Evolutionary conservation across 257 asterid genomes (phyloP).

Genomic region (Scutellaria galericulata): DNA sequence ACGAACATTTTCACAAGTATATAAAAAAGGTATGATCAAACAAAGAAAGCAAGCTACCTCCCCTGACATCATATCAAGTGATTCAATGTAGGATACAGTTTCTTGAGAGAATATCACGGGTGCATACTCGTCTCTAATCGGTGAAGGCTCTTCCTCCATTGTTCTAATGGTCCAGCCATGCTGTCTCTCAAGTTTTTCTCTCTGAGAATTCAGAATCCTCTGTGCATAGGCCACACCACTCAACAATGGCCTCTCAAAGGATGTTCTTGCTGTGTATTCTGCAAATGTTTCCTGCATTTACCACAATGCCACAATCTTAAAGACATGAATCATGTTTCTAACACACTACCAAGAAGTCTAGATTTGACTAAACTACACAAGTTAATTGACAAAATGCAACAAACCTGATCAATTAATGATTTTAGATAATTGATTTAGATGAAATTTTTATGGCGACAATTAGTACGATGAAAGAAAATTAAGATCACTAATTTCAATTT

Average conservation of each 20-base stretch:
- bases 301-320: not conserved
- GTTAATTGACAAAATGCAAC: constrained; percentile 10
- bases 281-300: constrained; percentile 84
- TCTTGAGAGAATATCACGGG: constrained; percentile 93
- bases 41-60: constrained; percentile 54
- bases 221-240: constrained; percentile 96
- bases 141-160: constrained; percentile 86
- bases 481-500: no score
- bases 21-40: constrained; percentile 4
- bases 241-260: constrained; percentile 92
- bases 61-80: constrained; percentile 98
- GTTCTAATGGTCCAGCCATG: constrained; percentile 90
- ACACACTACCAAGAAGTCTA: not conserved
- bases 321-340: not conserved
- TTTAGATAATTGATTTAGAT: no score
- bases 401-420: constrained; percentile 73
- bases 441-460: no score
- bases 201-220: constrained; percentile 67
- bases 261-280: constrained; percentile 83
- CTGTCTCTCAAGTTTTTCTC: constrained; percentile 75
- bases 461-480: no score
- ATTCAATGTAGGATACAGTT: constrained; percentile 82
- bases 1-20: constrained; percentile 4
- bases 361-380: constrained; percentile 3
- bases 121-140: constrained; percentile 83